Conservation (phyloP, 2,329 filamentous ascomycete species). For the Xylariaceae sp. region DNA sequence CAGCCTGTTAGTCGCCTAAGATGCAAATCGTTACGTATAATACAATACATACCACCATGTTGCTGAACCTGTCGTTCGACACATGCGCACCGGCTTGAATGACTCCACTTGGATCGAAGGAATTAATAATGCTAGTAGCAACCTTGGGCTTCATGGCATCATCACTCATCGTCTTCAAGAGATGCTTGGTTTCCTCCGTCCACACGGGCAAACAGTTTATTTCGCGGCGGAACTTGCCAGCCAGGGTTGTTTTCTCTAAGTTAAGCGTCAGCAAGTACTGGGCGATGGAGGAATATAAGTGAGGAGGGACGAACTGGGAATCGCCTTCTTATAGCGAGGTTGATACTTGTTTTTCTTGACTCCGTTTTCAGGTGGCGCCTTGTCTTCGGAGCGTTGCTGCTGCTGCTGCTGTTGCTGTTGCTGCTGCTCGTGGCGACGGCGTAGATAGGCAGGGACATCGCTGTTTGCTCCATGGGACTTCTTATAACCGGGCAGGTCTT, state of each 20-base stretch:
- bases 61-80: constrained; percentile 41
- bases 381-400: constrained; percentile 39
- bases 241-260: constrained; percentile 70
- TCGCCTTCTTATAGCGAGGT: constrained; percentile 64
- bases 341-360: constrained; percentile 43
- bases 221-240: constrained; percentile 69
- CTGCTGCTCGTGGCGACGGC: constrained; percentile 39
- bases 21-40: background rate
- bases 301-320: constrained; percentile 58
- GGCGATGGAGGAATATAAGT: constrained; percentile 28
- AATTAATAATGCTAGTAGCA: constrained; percentile 42
- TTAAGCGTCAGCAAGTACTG: constrained; percentile 9
- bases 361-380: constrained; percentile 42
- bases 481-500: constrained; percentile 77
- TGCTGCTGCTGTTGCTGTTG: constrained; percentile 34
- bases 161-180: constrained; percentile 54
- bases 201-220: constrained; percentile 68
- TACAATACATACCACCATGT: constrained; percentile 54
- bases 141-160: constrained; percentile 56
- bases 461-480: constrained; percentile 54
- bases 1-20: constrained; percentile 7
- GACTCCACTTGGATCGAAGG: constrained; percentile 46
- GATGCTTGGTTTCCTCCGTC: constrained; percentile 61
- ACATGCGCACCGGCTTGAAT: constrained; percentile 54
- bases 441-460: constrained; percentile 54